Evolutionary conservation across 2,329 filamentous ascomycete genomes (phyloP).

Genomic region (Endothia cerciana): DNA sequence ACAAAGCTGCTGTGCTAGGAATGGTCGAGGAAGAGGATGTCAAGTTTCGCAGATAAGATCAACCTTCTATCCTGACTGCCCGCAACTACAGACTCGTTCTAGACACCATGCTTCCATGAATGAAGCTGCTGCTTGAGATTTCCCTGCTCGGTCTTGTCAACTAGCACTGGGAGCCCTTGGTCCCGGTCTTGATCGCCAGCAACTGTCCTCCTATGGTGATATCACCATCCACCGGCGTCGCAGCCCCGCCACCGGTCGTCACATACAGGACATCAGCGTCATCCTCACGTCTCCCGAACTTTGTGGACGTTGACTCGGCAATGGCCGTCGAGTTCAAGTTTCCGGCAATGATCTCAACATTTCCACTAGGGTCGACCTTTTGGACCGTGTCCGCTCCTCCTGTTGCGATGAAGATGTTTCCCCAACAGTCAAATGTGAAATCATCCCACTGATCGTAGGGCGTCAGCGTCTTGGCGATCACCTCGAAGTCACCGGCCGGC

Average conservation of each 20-base stretch:
- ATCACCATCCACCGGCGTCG: slow-evolving; percentile 26
- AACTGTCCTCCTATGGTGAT: slow-evolving; percentile 26
- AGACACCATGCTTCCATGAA: too few relatives aligned
- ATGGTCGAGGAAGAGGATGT: not conserved
- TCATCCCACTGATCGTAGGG: slow-evolving; percentile 31
- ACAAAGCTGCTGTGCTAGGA: too few relatives aligned
- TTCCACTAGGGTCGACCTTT: slow-evolving; percentile 24
- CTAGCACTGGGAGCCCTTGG: slow-evolving; percentile 16
- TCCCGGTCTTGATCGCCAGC: slow-evolving; percentile 20
- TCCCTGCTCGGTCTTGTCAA: not conserved
- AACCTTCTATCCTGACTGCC: not conserved
- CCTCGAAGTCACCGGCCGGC: slow-evolving; percentile 27
- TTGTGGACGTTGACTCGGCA: slow-evolving; percentile 27
- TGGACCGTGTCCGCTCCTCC: slow-evolving; percentile 31
- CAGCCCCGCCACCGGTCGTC: slow-evolving; percentile 25
- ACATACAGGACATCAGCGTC: slow-evolving; percentile 27
- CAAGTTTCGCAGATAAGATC: not conserved
- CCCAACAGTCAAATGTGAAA: slow-evolving; percentile 32
- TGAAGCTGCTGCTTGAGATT: not conserved
- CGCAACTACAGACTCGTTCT: not conserved
- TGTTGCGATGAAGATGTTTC: slow-evolving; percentile 31
- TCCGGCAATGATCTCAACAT: slow-evolving; percentile 30
- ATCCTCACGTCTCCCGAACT: slow-evolving; percentile 25
- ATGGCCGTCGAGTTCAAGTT: slow-evolving; percentile 30
- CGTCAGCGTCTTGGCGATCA: slow-evolving; percentile 20